These are phyloP conservation scores for Effrenium voratum DNA, from an alignment of 73 alveolate species.

Conservation along the genomic window DNA sequence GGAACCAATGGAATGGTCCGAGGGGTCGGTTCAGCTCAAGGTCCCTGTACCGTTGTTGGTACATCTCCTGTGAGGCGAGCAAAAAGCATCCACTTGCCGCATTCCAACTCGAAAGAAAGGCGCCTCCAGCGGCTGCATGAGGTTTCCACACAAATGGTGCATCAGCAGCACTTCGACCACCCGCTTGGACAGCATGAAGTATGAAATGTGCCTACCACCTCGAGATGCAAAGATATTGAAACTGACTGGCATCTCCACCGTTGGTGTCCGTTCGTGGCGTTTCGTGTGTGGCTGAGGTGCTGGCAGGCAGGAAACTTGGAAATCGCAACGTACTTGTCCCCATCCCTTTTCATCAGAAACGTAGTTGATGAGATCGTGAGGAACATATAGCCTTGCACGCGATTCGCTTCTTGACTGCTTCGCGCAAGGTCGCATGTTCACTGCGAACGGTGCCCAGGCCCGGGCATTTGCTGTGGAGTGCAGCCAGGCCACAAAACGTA, in stretches of 20 bases:
- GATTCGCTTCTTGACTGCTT: too few relatives aligned
- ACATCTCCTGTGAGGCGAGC: constrained; percentile 7
- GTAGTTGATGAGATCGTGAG: constrained; percentile 16
- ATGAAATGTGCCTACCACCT: constrained; percentile 70
- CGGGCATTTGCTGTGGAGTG: too few relatives aligned
- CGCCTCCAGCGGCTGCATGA: too few relatives aligned
- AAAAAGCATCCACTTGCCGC: too few relatives aligned
- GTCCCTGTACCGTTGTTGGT: constrained; percentile 1
- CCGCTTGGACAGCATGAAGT: constrained; percentile 41
- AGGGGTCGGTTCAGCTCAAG: not conserved
- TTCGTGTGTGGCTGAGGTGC: too few relatives aligned
- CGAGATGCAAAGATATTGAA: too few relatives aligned
- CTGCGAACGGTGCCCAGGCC: too few relatives aligned
- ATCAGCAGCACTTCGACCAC: constrained; percentile 1
- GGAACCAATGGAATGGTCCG: not conserved
- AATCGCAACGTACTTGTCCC: not conserved
- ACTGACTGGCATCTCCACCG: too few relatives aligned
- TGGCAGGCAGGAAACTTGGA: constrained; percentile 29
- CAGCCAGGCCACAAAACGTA: not conserved
- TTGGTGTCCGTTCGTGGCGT: too few relatives aligned
- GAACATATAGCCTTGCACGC: not conserved
- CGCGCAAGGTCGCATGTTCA: too few relatives aligned
- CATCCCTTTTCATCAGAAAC: not conserved
- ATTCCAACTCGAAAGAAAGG: too few relatives aligned
- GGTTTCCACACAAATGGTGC: constrained; percentile 57